Percentiles rank a stretch among this genome's conserved stretches.
These are phyloP conservation scores for Annulohypoxylon moriforme DNA, from an alignment of 495 filamentous ascomycete genomes.

Conservation along the genomic window DNA sequence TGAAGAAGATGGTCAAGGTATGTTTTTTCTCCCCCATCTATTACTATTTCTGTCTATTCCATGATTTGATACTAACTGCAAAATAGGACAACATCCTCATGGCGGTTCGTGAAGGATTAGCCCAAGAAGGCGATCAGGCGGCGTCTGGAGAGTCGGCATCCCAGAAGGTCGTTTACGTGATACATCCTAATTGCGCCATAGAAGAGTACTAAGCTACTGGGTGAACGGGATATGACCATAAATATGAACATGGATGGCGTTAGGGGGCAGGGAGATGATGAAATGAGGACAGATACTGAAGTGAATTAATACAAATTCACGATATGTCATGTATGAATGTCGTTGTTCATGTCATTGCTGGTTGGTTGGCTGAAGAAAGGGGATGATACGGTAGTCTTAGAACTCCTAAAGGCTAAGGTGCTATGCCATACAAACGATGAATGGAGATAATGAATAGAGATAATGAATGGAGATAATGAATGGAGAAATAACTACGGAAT, in stretches of 20 bases:
- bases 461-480: conserved; percentile 1
- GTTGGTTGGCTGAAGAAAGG: background rate
- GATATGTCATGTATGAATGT: background rate
- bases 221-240: background rate
- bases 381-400: no score
- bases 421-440: background rate
- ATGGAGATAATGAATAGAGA: conserved; percentile 1
- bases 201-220: conserved; percentile 60
- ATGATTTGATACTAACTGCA: background rate
- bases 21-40: conserved; percentile 44
- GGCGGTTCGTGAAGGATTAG: conserved; percentile 82
- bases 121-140: conserved; percentile 66
- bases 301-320: background rate
- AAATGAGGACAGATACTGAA: background rate
- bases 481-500: background rate
- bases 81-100: conserved; percentile 89
- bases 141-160: conserved; percentile 57
- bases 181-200: conserved; percentile 94
- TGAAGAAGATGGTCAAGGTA: conserved; percentile 97
- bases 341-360: background rate
- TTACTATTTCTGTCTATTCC: background rate
- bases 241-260: background rate
- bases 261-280: background rate
- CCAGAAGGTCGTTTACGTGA: conserved; percentile 78
- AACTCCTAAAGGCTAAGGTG: background rate